A percentile compares a stretch with the other conserved stretches of the same genome.
Conservation (phyloP, 177 flowering plant species). For the Vitis hybrid region DNA sequence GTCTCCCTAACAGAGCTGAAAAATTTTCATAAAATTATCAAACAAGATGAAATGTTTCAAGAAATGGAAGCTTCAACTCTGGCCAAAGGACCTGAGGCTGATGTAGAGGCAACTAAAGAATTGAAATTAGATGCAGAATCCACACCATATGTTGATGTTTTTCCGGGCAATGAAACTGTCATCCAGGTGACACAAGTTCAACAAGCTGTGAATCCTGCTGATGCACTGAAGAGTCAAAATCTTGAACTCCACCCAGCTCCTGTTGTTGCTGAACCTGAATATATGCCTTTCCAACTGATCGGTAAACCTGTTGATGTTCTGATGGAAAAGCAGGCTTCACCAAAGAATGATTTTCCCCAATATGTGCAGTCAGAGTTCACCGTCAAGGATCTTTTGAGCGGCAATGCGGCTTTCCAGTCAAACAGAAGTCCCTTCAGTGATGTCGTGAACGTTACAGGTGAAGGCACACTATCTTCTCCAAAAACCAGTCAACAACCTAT, state of each 20-base stretch:
- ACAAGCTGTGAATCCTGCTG: constrained; percentile 12
- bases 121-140: constrained; percentile 6
- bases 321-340: constrained; percentile 15
- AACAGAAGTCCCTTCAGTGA: constrained; percentile 3
- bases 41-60: constrained; percentile 18
- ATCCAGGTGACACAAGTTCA: constrained; percentile 7
- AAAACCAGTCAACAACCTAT: constrained; percentile 3
- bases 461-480: neutral
- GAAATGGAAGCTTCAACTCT: constrained; percentile 15
- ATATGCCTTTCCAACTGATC: constrained; percentile 4
- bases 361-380: constrained; percentile 9
- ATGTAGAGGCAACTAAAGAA: constrained; percentile 11
- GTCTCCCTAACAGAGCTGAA: constrained; percentile 6
- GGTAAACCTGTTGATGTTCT: constrained; percentile 2
- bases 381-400: neutral
- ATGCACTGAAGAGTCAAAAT: constrained; percentile 10
- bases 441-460: constrained; percentile 1
- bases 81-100: constrained; percentile 1
- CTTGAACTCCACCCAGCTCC: constrained; percentile 14
- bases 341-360: constrained; percentile 1
- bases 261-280: constrained; percentile 9
- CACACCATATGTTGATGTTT: constrained; percentile 3
- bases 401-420: neutral
- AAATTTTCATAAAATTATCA: constrained; percentile 13
- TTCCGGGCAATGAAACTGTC: constrained; percentile 2